Percentiles rank a stretch among this genome's conserved stretches.
Evolutionary conservation across 2,329 filamentous ascomycete species (phyloP).

Genomic region (Ophiostoma populinum): DNA sequence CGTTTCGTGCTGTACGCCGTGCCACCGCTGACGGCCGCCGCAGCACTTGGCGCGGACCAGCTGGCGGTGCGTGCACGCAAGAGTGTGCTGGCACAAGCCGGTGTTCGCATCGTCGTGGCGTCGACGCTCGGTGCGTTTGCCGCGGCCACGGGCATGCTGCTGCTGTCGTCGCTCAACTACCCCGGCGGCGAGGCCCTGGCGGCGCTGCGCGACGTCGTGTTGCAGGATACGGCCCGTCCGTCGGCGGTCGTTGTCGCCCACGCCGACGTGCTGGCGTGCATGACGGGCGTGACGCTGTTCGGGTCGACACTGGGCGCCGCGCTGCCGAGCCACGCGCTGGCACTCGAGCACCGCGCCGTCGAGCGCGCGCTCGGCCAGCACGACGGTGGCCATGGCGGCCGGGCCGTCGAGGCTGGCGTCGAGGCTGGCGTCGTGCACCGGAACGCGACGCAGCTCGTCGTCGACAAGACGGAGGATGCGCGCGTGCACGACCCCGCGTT

Average conservation of each 20-base stretch:
- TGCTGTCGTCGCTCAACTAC: conserved; percentile 79
- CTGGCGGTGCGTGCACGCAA: conserved; percentile 30
- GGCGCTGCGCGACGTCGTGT: conserved; percentile 29
- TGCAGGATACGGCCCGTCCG: conserved; percentile 13
- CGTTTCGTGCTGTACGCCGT: conserved; percentile 85
- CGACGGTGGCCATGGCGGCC: neutral
- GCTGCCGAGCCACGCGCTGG: conserved; percentile 5
- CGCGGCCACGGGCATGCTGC: conserved; percentile 49
- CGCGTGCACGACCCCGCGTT: conserved; percentile 31
- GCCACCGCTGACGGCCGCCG: conserved; percentile 61
- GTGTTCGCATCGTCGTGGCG: conserved; percentile 40
- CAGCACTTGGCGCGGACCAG: conserved; percentile 55
- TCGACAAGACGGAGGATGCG: conserved; percentile 47
- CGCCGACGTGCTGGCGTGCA: conserved; percentile 49
- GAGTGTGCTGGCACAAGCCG: conserved; percentile 34
- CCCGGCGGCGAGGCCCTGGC: conserved; percentile 69
- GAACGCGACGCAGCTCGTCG: conserved; percentile 17
- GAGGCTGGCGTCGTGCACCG: conserved; percentile 6
- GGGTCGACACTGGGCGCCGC: conserved; percentile 23
- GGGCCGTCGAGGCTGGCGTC: conserved; percentile 6
- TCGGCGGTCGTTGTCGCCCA: conserved; percentile 29
- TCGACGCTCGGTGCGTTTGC: conserved; percentile 23
- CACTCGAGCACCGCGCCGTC: conserved; percentile 1
- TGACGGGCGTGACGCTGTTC: conserved; percentile 55
- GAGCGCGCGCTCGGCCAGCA: too few relatives aligned